Evolutionary conservation across 208 protist species (phyloP), one percentile per base, ranked within the genome.

Genomic region (Crithidia expoeki): DNA sequence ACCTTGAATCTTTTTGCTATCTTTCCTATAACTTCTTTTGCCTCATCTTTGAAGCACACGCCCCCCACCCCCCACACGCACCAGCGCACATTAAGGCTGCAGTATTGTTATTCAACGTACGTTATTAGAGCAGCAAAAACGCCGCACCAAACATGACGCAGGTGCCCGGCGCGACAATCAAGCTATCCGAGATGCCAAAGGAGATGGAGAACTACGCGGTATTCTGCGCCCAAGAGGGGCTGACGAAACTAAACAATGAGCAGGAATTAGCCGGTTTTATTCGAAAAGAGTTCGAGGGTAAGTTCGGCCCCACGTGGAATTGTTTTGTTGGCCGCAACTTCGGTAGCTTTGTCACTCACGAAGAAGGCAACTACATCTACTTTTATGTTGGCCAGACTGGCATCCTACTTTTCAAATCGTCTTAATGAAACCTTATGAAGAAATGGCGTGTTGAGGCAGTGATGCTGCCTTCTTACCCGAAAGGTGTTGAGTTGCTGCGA

Each of bases 261-360:
- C 99, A 99, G 72, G 99, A 99, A 76, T 98, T 99, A 46, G 99
- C 99, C 4, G 93, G 95, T 3, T 97, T 98, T 80, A 98, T 99
- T 72, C 99, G 99, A 81, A 99, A 99, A 78, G 98, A 98, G 74
- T 99, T 99, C 72, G 98, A 99, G 80, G 97, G 96, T 42, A 99
- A 98, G 75, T 99, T 99, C 80, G 94, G 97, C 68, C 97, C 98
- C 1, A 99, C 98, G 32, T 99, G 98, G 98, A 99, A 99, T 85
- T 99, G 98, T 88, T 99, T 99, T 82, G 98, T 99, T 27, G 99
- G 99, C 49, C 91, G 98, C 58, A 99, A 99, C 85, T 99, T 99
- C 87, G 99, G 98, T 49, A 99, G 98, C 61, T 99, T 99, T 83
- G 98, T 99, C 36, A 99, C 99, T 0, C 99, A 99, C 78, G 99